These are phyloP conservation scores for Boletus insuetus DNA, from an alignment of 768 basidiomycete species.

Conservation along the genomic window DNA sequence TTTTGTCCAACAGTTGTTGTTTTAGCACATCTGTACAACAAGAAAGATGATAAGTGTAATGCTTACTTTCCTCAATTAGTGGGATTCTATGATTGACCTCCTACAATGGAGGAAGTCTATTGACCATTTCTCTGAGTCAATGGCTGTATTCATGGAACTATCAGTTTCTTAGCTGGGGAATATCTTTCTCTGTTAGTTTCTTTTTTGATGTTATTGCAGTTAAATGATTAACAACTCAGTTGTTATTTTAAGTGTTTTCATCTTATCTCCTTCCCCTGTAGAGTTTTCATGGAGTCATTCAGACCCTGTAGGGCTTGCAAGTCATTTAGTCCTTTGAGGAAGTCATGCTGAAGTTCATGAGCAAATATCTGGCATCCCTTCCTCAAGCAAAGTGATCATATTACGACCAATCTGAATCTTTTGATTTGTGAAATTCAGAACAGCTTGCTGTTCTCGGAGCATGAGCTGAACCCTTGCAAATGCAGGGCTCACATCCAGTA, in stretches of 20 bases:
- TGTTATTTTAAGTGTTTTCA: too few species aligned
- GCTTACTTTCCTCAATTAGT: background rate
- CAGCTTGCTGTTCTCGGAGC: background rate
- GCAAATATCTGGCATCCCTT: background rate
- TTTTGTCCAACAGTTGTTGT: background rate
- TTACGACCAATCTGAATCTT: background rate
- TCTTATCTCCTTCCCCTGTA: too few species aligned
- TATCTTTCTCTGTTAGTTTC: too few species aligned
- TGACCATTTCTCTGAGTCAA: background rate
- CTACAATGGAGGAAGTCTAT: background rate
- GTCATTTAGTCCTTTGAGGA: background rate
- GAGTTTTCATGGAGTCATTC: too few species aligned
- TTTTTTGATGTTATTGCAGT: too few species aligned
- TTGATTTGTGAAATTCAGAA: background rate
- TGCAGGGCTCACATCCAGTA: background rate
- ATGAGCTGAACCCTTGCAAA: background rate
- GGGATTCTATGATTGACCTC: background rate
- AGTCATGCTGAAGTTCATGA: background rate
- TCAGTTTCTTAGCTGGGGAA: background rate
- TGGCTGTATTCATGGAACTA: background rate
- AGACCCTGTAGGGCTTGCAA: too few species aligned
- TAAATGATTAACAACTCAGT: too few species aligned
- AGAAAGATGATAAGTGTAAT: background rate
- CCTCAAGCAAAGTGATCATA: rapidly evolving
- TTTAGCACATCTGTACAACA: background rate